Evolutionary conservation across 805 yeast genomes (phyloP).

Genomic region (Wickerhamiella bombiphila): DNA sequence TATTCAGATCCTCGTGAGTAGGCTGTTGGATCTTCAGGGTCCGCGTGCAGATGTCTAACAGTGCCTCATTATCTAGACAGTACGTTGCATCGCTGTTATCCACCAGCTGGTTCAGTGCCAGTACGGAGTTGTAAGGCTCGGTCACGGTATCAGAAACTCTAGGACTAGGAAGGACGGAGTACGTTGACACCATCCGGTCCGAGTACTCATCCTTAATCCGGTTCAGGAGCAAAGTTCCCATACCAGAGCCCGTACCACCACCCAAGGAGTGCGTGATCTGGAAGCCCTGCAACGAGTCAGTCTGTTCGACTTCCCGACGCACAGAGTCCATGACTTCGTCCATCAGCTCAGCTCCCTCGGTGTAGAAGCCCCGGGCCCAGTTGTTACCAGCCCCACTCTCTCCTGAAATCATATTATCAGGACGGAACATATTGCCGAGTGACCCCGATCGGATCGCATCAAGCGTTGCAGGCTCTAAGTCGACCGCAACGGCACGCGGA

Average conservation of each 20-base stretch:
- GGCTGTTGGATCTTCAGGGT: conserved; percentile 75
- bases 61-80: conserved; percentile 90
- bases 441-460: conserved; percentile 67
- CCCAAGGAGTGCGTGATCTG: conserved; percentile 73
- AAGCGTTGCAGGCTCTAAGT: conserved; percentile 88
- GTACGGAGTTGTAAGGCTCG: conserved; percentile 87
- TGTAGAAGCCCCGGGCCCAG: conserved; percentile 96
- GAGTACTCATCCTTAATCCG: conserved; percentile 85
- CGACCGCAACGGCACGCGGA: conserved; percentile 85
- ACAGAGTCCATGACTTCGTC: conserved; percentile 81
- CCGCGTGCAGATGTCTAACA: conserved; percentile 76
- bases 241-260: conserved; percentile 95
- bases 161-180: conserved; percentile 85
- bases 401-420: conserved; percentile 80
- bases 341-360: conserved; percentile 90
- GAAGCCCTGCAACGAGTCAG: conserved; percentile 90
- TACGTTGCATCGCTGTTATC: conserved; percentile 87
- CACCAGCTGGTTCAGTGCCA: conserved; percentile 80
- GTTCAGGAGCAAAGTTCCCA: conserved; percentile 80
- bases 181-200: conserved; percentile 92
- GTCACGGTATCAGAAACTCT: conserved; percentile 86
- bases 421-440: conserved; percentile 80
- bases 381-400: conserved; percentile 90
- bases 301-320: conserved; percentile 85
- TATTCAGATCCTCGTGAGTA: conserved; percentile 61